These are phyloP conservation scores for Pythium insidiosum DNA, from an alignment of 352 stramenopile genomes.

Conservation along the genomic window DNA sequence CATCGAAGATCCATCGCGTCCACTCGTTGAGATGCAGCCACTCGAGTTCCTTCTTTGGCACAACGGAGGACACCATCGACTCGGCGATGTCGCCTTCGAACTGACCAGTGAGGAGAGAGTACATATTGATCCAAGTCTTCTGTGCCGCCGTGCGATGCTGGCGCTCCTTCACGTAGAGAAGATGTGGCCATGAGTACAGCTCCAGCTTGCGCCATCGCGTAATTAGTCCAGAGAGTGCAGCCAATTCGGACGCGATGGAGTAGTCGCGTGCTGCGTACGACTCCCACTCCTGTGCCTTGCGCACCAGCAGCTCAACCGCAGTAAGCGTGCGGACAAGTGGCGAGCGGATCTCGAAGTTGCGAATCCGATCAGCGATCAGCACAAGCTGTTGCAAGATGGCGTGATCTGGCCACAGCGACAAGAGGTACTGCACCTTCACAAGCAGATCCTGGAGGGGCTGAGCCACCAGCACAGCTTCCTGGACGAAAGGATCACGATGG, in stretches of 20 bases:
- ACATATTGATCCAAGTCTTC: conserved; percentile 87
- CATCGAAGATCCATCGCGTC: conserved; percentile 66
- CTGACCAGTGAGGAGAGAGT: conserved; percentile 74
- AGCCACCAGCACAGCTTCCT: conserved; percentile 88
- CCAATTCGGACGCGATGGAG: conserved; percentile 87
- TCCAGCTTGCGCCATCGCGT: conserved; percentile 97
- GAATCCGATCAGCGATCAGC: conserved; percentile 83
- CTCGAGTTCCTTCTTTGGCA: conserved; percentile 16
- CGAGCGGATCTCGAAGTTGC: conserved; percentile 83
- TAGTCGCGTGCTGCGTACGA: conserved; percentile 91
- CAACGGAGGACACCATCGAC: background rate
- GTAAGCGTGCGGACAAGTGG: conserved; percentile 89
- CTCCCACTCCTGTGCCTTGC: conserved; percentile 98
- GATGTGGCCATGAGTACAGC: conserved; percentile 94
- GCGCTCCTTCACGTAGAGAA: conserved; percentile 89
- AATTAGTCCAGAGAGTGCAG: conserved; percentile 91
- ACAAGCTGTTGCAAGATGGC: conserved; percentile 94
- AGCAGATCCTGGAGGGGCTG: conserved; percentile 86
- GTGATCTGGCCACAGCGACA: conserved; percentile 95
- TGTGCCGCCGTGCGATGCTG: conserved; percentile 62
- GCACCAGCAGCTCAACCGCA: conserved; percentile 93
- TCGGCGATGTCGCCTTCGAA: conserved; percentile 34
- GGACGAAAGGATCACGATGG: conserved; percentile 90
- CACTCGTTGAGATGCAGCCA: conserved; percentile 62
- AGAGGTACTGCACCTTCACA: conserved; percentile 84